Percentiles rank a stretch among this genome's conserved stretches.
These are phyloP conservation scores for Sextonia rubra DNA, from an alignment of 164 flowering plant species.

Conservation along the genomic window DNA sequence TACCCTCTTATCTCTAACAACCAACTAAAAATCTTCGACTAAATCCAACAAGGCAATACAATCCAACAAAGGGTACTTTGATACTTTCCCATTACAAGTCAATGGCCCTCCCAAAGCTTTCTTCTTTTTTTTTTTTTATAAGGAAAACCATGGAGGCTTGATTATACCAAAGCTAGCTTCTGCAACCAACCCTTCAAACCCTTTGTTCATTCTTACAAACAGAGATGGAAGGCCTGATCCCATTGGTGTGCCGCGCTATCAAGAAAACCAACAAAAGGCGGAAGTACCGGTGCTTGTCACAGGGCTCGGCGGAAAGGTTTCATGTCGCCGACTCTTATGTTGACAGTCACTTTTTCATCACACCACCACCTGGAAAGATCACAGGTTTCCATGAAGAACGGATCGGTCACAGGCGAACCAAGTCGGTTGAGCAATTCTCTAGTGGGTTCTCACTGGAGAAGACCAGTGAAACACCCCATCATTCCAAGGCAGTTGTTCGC, in stretches of 20 bases:
- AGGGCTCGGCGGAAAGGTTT: conserved; percentile 5
- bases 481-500: conserved; percentile 1
- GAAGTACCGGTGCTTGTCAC: conserved; percentile 10
- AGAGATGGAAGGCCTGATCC: conserved; percentile 19
- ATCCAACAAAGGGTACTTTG: neutral
- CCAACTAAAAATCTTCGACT: neutral
- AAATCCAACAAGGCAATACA: neutral
- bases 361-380: neutral
- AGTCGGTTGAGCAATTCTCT: conserved; percentile 3
- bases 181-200: neutral
- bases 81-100: neutral
- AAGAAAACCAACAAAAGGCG: conserved; percentile 12
- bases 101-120: neutral
- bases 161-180: neutral
- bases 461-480: neutral
- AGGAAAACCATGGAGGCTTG: neutral
- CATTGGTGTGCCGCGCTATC: conserved; percentile 12
- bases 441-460: conserved; percentile 4
- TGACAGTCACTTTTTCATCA: neutral
- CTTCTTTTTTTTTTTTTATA: neutral
- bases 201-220: neutral
- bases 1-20: too few species aligned
- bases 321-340: neutral
- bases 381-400: conserved; percentile 2
- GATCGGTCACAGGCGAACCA: neutral